Base-by-base conservation (phyloP, 2,329 filamentous ascomycete genomes). In the Hymenoscyphus occultus region DNA sequence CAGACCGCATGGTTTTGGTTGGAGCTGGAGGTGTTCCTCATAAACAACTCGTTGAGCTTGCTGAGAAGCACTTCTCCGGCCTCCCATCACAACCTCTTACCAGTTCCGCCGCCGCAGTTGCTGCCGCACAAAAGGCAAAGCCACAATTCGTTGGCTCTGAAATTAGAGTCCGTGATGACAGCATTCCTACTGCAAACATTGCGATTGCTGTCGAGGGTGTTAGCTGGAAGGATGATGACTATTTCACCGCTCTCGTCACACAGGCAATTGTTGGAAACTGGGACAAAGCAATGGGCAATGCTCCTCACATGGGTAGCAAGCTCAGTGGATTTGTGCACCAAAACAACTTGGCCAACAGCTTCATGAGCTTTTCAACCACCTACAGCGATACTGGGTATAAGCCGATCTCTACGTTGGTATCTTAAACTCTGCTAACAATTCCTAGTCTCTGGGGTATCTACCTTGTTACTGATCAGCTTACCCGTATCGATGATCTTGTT, bases 341-440 rank as follows among this genome's bases (percentile, higher is more conserved):
- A 82, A 88, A 98, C 82, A 90, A 93, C 79, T 87, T 99, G 69
- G 95, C 95, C 80, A 99, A 97, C 85, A 97, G 93, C 87, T 99
- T 97, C 86, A 99, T 99, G 96, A 96, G 92, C 84, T 99, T 99
- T 84, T 97, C 93, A 71, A 99, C 95, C 72, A 97, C 92, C 85
- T 99, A 99, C 84, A 98, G 93, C 77, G 95, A 99, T 80, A 99
- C 95, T 78, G 95, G 93, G 93, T 97, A 87, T 80, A 89, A 78
- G 35, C 16, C 16, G 28, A 2, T 3, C 6, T 13, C 13, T 10
- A 19, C 7, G 6, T 6, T 39, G 3, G 3, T 57, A 57, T 10
- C 13, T 12, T 35, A 13, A n/a, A 9, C 14, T n/a, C 4, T 78
- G 70, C 77, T 80, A 75, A 80, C 59, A 28, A 57, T 57, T 32